Evolutionary conservation across 148 eudicot genomes (phyloP), one percentile per base, ranked within the genome.

Genomic region (Chenopodium formosanum): DNA sequence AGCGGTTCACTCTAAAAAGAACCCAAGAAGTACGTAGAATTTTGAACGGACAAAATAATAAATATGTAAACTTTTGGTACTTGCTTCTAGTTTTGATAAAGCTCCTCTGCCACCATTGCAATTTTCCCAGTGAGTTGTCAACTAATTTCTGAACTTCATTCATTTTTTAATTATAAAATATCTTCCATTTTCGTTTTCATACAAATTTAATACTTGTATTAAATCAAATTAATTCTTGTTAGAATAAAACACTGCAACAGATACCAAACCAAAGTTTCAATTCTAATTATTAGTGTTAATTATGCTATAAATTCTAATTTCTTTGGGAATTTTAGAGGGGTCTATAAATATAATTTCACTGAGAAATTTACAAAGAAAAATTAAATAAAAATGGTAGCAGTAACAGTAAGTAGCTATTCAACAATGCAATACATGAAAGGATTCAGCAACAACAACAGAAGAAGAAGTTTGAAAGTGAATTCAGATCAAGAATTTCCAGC

Each of bases 401-500:
- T 77, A 7, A 12, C 71, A 44, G 65, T 19, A 62, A 73, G 34
- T 66, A 70, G 63, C 68, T 32, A 40, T 68, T 77, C 34, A 64
- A 48, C 75, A 76, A 68, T 82, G 85, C 63, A 50, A 6, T 50
- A 63, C 58, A 63, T 65, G 46, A 79, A 70, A 4, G 16, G 56
- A 67, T 74, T 75, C 64, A 48, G 65, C 68, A 85, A 32, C 62
- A 48, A 53, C 2, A 77, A 23, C 44, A 40, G 44, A 40, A 37
- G 44, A 4, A 71, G 46, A 47, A 37, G 50, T 62, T 84, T 84
- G 62, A 79, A 29, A 74, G 86, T 83, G 6, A 80, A 66, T 6
- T 83, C 90, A 1, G 78, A 79, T 80, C 83, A 84, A 77, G 88
- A 78, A 29, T 96, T 92, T 50, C 98, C 98, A 25, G 50, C 92